Evolutionary conservation across 148 eudicot species (phyloP).

Genomic region (Persicaria tinctoria): DNA sequence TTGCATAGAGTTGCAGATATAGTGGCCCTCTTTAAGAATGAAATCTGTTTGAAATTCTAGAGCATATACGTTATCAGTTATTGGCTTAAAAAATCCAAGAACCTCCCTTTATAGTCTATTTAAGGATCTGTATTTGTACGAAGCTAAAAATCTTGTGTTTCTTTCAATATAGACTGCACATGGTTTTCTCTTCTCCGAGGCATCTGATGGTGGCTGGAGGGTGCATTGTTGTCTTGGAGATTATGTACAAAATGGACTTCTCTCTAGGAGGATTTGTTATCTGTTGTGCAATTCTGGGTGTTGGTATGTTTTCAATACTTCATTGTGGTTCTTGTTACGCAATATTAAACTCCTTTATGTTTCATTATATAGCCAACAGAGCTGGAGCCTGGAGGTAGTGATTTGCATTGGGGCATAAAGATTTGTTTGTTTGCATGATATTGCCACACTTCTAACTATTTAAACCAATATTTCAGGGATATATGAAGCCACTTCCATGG

Average conservation of each 20-base stretch:
- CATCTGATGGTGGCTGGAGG: slow-evolving; percentile 87
- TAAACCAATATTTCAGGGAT: slow-evolving; percentile 46
- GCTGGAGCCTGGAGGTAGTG: neutral
- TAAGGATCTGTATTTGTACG: neutral
- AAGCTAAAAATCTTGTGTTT: neutral
- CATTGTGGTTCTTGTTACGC: neutral
- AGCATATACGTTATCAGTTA: neutral
- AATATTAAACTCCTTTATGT: neutral
- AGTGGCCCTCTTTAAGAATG: neutral
- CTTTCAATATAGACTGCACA: slow-evolving; percentile 47
- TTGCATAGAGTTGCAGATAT: neutral
- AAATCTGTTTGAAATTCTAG: neutral
- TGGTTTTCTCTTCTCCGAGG: slow-evolving; percentile 89
- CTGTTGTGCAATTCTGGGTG: slow-evolving; percentile 69
- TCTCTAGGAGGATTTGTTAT: slow-evolving; percentile 70
- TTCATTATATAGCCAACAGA: neutral
- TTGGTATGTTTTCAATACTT: slow-evolving; percentile 45
- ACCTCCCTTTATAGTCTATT: neutral
- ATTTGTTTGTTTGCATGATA: neutral
- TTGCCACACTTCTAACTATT: too few species aligned
- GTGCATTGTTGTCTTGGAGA: slow-evolving; percentile 78
- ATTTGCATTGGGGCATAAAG: neutral
- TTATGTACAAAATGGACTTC: slow-evolving; percentile 78
- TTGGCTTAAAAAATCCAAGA: neutral
- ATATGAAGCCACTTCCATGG: slow-evolving; percentile 89